Evolutionary conservation across 768 basidiomycete species (phyloP).

Genomic region (Podaxis sp.): DNA sequence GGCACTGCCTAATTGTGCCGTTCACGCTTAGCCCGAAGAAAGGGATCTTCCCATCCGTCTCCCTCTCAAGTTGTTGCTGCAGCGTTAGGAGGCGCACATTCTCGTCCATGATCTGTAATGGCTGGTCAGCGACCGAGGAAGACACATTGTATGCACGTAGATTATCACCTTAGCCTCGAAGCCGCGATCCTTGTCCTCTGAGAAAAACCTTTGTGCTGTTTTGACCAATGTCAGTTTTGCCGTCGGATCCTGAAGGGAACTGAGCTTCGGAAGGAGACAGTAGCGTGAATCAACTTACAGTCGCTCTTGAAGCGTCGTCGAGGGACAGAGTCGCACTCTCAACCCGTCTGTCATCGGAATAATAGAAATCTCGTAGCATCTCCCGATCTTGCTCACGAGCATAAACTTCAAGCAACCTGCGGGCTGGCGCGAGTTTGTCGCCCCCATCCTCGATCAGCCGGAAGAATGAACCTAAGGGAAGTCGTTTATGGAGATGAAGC

Average conservation of each 20-base stretch:
- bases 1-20: slow-evolving; percentile 77
- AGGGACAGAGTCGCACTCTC: slow-evolving; percentile 90
- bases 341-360: slow-evolving; percentile 92
- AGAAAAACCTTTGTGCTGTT: slow-evolving; percentile 89
- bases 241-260: slow-evolving; percentile 57
- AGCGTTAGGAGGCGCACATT: slow-evolving; percentile 67
- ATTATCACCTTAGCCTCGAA: slow-evolving; percentile 85
- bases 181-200: slow-evolving; percentile 86
- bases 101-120: slow-evolving; percentile 86
- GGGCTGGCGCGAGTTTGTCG: slow-evolving; percentile 67
- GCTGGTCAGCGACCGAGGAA: neutral
- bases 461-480: slow-evolving; percentile 91
- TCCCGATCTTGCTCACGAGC: slow-evolving; percentile 88
- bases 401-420: slow-evolving; percentile 83
- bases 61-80: slow-evolving; percentile 89
- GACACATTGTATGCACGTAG: neutral
- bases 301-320: slow-evolving; percentile 73
- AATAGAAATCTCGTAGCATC: slow-evolving; percentile 95
- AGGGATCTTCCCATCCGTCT: slow-evolving; percentile 70
- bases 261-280: neutral
- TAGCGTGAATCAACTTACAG: slow-evolving; percentile 38
- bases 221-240: slow-evolving; percentile 73
- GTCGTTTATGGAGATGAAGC: slow-evolving; percentile 78
- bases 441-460: slow-evolving; percentile 91
- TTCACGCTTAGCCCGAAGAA: slow-evolving; percentile 87